Evolutionary conservation across 352 stramenopile species (phyloP), one percentile per base, ranked within the genome.

Genomic region (Poterioochromonas sp.): DNA sequence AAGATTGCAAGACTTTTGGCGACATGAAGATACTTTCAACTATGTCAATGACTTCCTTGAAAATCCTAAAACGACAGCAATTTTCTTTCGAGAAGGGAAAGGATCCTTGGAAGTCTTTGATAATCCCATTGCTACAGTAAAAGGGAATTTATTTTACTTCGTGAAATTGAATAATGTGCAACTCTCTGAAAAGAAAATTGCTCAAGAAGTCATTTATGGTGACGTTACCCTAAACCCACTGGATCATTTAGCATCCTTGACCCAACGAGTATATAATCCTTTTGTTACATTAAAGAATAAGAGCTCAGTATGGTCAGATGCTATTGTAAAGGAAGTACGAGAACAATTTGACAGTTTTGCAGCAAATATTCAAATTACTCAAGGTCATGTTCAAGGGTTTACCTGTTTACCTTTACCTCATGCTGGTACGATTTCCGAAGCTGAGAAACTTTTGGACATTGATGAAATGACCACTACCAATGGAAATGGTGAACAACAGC

Each of bases 401-500:
- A 93, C 90, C 39, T 92, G 87, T 79, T 83, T 95, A 32, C 90
- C 90, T 0, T 80, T 95, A 35, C 90, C 90, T 0, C 91, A 88
- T 39, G 69, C 70, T 43, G n/a, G 1, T 32, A 44, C 22, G 5
- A 65, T 35, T 40, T n/a, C 15, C 5, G 71, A 86, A 90, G 64
- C 83, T 88, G n/a, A n/a, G n/a, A n/a, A n/a, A n/a, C n/a, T n/a
- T n/a, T n/a, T n/a, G n/a, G 26, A 80, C 22, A 29, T 1, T 34
- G 32, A 78, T 20, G 0, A 41, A 29, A 11, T 40, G 29, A 32
- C 44, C 15, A 26, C 47, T 40, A 34, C 0, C 0, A 0, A 43
- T n/a, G 34, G 34, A 0, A 18, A 44, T 64, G 69, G 29, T 29
- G 35, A 49, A 37, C 3, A 37, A n/a, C 2, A 76, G 12, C 29